Conservation (phyloP, 139 green algal species). For the Ulvella scutata region DNA sequence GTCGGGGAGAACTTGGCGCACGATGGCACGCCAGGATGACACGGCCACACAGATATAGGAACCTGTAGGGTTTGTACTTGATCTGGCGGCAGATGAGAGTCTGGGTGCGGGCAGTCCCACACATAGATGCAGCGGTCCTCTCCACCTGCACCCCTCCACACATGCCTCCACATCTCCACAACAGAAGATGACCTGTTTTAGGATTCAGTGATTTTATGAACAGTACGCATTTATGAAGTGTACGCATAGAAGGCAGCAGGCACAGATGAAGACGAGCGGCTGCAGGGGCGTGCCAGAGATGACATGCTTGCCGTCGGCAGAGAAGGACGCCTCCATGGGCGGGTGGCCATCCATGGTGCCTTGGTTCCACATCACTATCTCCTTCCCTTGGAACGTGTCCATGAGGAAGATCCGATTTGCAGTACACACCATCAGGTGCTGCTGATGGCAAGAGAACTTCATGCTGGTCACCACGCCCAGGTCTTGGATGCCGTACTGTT, state of each 20-base stretch:
- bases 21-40: neutral
- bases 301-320: neutral
- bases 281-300: neutral
- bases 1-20: neutral
- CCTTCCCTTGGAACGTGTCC: neutral
- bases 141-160: neutral
- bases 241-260: neutral
- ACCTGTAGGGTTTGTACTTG: neutral
- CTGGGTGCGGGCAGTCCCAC: neutral
- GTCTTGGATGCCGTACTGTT: neutral
- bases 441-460: slow-evolving; percentile 1
- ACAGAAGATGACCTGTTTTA: neutral
- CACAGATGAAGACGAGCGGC: neutral
- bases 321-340: neutral
- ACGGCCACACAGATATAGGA: neutral
- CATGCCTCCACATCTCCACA: neutral
- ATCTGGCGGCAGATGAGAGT: neutral
- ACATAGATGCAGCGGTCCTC: neutral
- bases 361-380: neutral
- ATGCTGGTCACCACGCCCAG: neutral
- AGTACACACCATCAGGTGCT: neutral
- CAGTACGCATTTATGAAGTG: neutral
- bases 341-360: neutral
- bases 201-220: neutral
- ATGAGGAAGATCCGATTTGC: neutral